Percentiles rank a stretch among this genome's conserved stretches.
Conservation (phyloP, 208 protist genomes). For the Wallacemonas sp. region DNA sequence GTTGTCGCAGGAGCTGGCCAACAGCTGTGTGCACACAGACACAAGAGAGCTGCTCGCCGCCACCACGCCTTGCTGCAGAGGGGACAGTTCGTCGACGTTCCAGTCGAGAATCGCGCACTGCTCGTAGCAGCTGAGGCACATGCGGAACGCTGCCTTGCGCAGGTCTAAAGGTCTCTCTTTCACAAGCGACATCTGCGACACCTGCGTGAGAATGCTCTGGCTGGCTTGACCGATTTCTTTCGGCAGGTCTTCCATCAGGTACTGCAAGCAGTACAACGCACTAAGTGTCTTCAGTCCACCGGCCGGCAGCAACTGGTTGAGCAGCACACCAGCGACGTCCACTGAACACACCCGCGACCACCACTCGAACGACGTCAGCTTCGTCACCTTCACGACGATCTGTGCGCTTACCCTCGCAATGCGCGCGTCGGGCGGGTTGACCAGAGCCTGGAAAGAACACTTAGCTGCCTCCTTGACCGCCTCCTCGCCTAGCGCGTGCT, state of each 20-base stretch:
- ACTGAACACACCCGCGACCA: conserved; percentile 55
- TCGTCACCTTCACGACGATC: conserved; percentile 82
- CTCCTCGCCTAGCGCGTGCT: conserved; percentile 64
- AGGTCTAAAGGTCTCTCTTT: conserved; percentile 25
- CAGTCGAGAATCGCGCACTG: conserved; percentile 80
- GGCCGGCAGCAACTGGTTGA: conserved; percentile 60
- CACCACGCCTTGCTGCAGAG: conserved; percentile 69
- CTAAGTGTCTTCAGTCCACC: conserved; percentile 62
- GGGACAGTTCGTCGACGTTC: conserved; percentile 76
- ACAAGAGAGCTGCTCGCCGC: conserved; percentile 57
- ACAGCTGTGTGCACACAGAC: conserved; percentile 58
- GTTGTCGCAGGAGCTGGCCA: conserved; percentile 45
- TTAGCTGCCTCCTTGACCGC: conserved; percentile 71
- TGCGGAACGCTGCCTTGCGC: conserved; percentile 79
- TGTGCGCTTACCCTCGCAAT: conserved; percentile 76
- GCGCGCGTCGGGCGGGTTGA: conserved; percentile 45
- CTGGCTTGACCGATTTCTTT: conserved; percentile 71
- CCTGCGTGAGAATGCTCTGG: conserved; percentile 63
- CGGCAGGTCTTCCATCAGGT: conserved; percentile 86
- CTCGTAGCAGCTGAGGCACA: conserved; percentile 88
- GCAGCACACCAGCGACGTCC: conserved; percentile 59
- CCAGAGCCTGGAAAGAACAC: conserved; percentile 48
- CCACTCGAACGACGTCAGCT: conserved; percentile 81
- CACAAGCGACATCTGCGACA: conserved; percentile 43
- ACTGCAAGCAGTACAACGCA: conserved; percentile 83